Percentiles rank a stretch among this genome's conserved stretches.
phyloP scores from a whole-genome alignment of 257 asterid genomes.

The Fraxinus excelsior region DNA sequence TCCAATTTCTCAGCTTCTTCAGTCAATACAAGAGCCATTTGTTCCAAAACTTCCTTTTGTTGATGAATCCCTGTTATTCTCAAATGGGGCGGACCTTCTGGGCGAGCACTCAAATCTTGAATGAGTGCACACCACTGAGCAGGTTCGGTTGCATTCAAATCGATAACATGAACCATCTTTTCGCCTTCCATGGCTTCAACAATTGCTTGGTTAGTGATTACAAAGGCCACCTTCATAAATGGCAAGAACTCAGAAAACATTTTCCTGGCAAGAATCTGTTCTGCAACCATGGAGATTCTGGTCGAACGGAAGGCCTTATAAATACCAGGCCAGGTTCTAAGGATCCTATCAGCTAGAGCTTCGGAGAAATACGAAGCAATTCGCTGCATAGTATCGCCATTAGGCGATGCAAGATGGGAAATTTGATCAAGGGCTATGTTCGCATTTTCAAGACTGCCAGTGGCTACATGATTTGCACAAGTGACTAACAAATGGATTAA shows the following conservation, averaged over 20 bases:
- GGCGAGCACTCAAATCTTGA: conserved; percentile 85
- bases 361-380: conserved; percentile 81
- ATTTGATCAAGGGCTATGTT: conserved; percentile 88
- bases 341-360: conserved; percentile 81
- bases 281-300: conserved; percentile 41
- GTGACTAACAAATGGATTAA: conserved; percentile 77
- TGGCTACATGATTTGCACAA: conserved; percentile 79
- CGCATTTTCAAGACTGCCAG: conserved; percentile 77
- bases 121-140: conserved; percentile 85
- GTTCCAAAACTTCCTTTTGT: conserved; percentile 68
- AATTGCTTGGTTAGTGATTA: conserved; percentile 75
- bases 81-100: conserved; percentile 97
- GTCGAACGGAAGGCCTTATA: conserved; percentile 72
- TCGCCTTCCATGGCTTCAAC: conserved; percentile 95
- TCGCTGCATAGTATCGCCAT: conserved; percentile 93
- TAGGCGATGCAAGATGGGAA: conserved; percentile 78
- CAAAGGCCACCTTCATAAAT: conserved; percentile 73
- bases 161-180: conserved; percentile 85
- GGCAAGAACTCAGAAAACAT: conserved; percentile 84
- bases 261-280: conserved; percentile 61
- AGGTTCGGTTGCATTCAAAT: conserved; percentile 70
- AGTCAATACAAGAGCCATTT: conserved; percentile 68
- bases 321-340: conserved; percentile 79
- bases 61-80: conserved; percentile 80
- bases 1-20: conserved; percentile 87